Base-by-base conservation (phyloP, 2,329 filamentous ascomycete species). In the Nectriaceae sp. region DNA sequence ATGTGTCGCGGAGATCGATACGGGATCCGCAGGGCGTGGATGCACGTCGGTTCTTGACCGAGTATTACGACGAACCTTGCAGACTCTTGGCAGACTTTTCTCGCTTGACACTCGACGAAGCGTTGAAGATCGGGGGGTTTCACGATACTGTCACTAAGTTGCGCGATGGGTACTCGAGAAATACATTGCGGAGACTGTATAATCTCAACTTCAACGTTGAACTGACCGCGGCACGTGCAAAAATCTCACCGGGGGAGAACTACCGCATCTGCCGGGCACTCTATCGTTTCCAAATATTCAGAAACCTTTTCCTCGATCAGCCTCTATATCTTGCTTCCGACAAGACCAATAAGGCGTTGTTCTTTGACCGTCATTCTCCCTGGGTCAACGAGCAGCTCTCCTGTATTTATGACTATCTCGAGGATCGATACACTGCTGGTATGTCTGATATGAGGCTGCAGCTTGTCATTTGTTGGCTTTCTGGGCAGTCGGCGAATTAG, bases 351-450 rank as follows among this genome's bases (percentile, higher is more conserved):
- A 61, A 61, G 42, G 55, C 49, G 35, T 20, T 60, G 3, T 61
- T 61, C 42, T 61, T 61, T 21, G 44, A 47, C 13, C 26, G 49
- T 3, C 51, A 58, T 40, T 60, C 58, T 3, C 54, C 56, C 3
- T 60, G 50, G 56, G 56, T 58, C 11, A 61, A 60, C 11, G 54
- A 61, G 46, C 54, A 61, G 40, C 40, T 58, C 37, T 50, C 47
- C 4, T 61, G 56, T 35, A 46, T 61, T 11, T 53, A 58, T 21
- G 48, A 54, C 29, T 57, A 54, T 42, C 49, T 61, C 18, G 53
- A 61, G 37, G 53, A 50, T 19, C 10, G 26, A 39, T 11, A 3
- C 13, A 22, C 11, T 13, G 5, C 11, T n/a, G n/a, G 39, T 18
- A 5, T 43, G 47, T 22, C 45, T 56, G 38, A 56, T 47, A n/a